These are phyloP conservation scores for Soucietia sequanensis DNA, from an alignment of 805 yeast genomes.

Conservation along the genomic window DNA sequence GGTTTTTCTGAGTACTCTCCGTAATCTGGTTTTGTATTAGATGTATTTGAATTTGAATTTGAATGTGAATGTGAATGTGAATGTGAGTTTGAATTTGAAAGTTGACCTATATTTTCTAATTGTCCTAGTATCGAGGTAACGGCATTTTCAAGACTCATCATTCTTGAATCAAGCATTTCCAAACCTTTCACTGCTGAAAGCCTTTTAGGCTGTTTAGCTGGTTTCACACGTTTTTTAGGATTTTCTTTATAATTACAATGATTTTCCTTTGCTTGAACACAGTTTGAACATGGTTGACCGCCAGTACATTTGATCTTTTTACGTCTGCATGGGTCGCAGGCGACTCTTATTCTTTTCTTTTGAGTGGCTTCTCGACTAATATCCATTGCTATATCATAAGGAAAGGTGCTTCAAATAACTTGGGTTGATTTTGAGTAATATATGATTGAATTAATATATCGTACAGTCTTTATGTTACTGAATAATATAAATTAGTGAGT, in stretches of 20 bases:
- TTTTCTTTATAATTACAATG: constrained; percentile 23
- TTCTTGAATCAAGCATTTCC: constrained; percentile 1
- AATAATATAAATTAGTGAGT: too few relatives aligned
- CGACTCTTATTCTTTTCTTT: constrained; percentile 23
- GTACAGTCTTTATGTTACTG: too few relatives aligned
- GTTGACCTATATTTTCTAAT: background rate
- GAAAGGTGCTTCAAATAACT: too few relatives aligned
- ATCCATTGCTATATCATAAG: too few relatives aligned
- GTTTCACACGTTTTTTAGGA: constrained; percentile 3
- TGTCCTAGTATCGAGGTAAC: background rate
- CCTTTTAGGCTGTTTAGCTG: background rate
- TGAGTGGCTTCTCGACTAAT: too few relatives aligned
- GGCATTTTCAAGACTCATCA: constrained; percentile 2
- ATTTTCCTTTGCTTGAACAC: constrained; percentile 16
- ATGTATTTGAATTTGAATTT: too few relatives aligned
- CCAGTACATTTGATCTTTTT: constrained; percentile 37
- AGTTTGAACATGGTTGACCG: constrained; percentile 26
- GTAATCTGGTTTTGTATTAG: too few relatives aligned
- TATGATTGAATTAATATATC: too few relatives aligned
- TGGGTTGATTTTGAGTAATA: too few relatives aligned
- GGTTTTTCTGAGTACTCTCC: too few relatives aligned
- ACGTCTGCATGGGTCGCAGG: constrained; percentile 32
- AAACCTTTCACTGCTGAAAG: constrained; percentile 1
- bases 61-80: too few relatives aligned
- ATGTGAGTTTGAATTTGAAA: too few relatives aligned